phyloP scores from a whole-genome alignment of 192 early-diverging fungal genomes.

The Lunasporangiospora selenospora region DNA sequence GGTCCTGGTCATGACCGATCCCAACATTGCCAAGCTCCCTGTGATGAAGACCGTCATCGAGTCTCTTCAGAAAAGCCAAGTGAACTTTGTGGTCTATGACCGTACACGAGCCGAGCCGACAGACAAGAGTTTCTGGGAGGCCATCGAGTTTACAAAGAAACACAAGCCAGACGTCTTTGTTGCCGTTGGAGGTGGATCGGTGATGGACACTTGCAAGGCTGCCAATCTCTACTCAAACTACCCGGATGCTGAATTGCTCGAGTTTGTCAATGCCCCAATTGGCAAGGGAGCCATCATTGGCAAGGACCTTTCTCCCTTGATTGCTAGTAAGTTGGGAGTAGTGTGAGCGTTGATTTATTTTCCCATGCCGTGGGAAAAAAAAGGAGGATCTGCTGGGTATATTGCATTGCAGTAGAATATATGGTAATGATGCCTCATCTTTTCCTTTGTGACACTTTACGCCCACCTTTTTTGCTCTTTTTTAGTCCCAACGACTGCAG shows the following conservation, averaged over 20 bases:
- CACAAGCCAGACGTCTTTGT: constrained; percentile 85
- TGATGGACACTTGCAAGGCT: constrained; percentile 92
- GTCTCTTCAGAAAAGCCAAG: constrained; percentile 72
- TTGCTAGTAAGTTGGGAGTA: constrained; percentile 61
- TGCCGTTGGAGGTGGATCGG: constrained; percentile 91
- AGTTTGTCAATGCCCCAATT: constrained; percentile 94
- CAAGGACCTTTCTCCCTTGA: constrained; percentile 78
- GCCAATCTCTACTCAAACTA: constrained; percentile 87
- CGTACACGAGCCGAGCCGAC: constrained; percentile 86
- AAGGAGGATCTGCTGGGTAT: constrained; percentile 6
- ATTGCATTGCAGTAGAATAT: neutral
- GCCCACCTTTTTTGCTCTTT: neutral
- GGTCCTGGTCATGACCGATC: constrained; percentile 86
- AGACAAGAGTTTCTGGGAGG: constrained; percentile 79
- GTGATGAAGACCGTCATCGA: constrained; percentile 79
- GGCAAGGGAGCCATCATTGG: constrained; percentile 82
- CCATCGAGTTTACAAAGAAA: constrained; percentile 78
- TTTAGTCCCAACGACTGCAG: constrained; percentile 64
- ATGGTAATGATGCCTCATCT: constrained; percentile 46
- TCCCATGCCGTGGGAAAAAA: neutral
- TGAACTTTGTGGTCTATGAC: constrained; percentile 77
- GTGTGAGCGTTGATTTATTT: no score
- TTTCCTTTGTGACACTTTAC: neutral
- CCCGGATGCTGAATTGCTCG: constrained; percentile 83
- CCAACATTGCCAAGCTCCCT: constrained; percentile 74